Base-by-base conservation (phyloP, 192 early-diverging fungal genomes). In the Backusella parvicylindrica region DNA sequence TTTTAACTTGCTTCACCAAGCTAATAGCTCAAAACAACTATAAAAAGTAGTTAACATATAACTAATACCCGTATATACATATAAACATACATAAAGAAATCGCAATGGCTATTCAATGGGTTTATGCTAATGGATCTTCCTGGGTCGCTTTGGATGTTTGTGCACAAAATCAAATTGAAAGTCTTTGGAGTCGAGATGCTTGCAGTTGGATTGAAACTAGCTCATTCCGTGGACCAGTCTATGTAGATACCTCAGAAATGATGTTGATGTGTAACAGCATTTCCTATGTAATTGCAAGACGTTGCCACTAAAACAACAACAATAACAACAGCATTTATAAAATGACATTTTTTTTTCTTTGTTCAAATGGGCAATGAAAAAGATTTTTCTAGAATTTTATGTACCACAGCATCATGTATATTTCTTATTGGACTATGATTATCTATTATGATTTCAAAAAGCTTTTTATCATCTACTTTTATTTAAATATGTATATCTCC, bases 181-280 rank as follows among this genome's bases (percentile, higher is more conserved):
- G 38, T 30, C 15, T 69, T 26, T 69, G 68, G 68, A 40, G 33
- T 12, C n/a, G 35, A 6, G 37, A 69, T 41, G 18, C 35, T 26
- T 69, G 36, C 23, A 69, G 37, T 6, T 69, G 68, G 68, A 41
- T 69, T 40, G 21, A 68, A 68, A 41, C 21, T 15, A 32, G 37
- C 12, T 26, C 23, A 5, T 68, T 68, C 26, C 35, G 21, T 41
- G 16, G 36, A 38, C 67, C 67, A 23, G 67, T 68, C 37, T 68
- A 68, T 68, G 67, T 68, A 2, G 67, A 68, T 68, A 68, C 37
- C 9, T 23, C 23, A 28, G 35, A 40, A 68, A 41, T 68, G 67
- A n/a, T 35, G 7, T n/a, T 68, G 21, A 41, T 68, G 8, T 68
- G 38, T 21, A 68, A 68, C 21, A 37, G 38, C 7, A 26, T 28